A percentile compares a stretch with the other conserved stretches of the same genome.
Evolutionary conservation across 1,284 basidiomycete species (phyloP).

Genomic region (Irpex sp.): DNA sequence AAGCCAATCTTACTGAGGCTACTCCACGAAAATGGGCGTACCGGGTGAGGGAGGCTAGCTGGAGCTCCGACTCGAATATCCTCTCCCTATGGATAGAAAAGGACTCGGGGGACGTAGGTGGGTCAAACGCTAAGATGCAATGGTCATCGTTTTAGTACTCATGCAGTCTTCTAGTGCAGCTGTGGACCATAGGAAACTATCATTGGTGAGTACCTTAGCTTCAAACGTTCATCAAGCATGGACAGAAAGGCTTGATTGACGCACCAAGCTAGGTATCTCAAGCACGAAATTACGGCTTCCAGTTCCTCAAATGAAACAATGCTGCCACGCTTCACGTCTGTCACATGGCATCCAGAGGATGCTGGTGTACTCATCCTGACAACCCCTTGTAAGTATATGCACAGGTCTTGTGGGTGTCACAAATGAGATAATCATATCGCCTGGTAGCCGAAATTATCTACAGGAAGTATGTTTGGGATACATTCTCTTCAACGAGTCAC

Average conservation of each 20-base stretch:
- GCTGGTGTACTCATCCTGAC: constrained; percentile 68
- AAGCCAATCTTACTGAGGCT: constrained; percentile 28
- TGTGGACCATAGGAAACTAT: constrained; percentile 96
- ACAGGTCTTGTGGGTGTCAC: not conserved
- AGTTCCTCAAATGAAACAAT: constrained; percentile 8
- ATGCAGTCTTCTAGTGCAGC: constrained; percentile 60
- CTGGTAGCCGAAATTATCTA: constrained; percentile 53
- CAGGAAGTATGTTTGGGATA: constrained; percentile 76
- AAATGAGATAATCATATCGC: constrained; percentile 1
- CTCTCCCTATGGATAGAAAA: constrained; percentile 83
- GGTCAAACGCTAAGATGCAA: not conserved
- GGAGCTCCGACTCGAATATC: constrained; percentile 89
- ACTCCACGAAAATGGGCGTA: constrained; percentile 49
- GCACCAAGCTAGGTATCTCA: constrained; percentile 68
- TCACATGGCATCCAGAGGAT: constrained; percentile 88
- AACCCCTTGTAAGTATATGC: constrained; percentile 51
- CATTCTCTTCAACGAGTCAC: constrained; percentile 55
- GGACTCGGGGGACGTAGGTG: constrained; percentile 67
- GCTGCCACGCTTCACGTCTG: constrained; percentile 56
- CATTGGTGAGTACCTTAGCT: constrained; percentile 63
- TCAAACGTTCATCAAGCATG: constrained; percentile 1
- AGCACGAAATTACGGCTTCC: constrained; percentile 75
- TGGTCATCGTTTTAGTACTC: not conserved
- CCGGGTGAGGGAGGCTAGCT: constrained; percentile 72
- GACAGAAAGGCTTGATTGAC: constrained; percentile 6